A percentile compares a stretch with the other conserved stretches of the same genome.
Evolutionary conservation across 1,284 basidiomycete genomes (phyloP).

Genomic region (Fomitopsis palustris): DNA sequence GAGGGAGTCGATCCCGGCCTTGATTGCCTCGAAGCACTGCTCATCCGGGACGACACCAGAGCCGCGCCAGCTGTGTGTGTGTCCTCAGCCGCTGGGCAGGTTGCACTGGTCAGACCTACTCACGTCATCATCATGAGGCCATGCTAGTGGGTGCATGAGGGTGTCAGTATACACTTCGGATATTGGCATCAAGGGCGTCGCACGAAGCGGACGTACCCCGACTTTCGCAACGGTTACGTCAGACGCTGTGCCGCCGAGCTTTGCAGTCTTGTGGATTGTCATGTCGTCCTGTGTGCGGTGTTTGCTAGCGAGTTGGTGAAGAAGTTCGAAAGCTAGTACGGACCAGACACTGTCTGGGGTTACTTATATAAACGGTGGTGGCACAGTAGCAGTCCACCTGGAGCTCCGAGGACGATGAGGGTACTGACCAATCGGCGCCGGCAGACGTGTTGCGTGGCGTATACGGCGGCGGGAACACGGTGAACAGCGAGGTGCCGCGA

Average conservation of each 20-base stretch:
- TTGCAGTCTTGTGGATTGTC: conserved; percentile 15
- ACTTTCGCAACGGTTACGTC: conserved; percentile 32
- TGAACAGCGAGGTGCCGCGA: no score
- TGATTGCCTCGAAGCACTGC: conserved; percentile 55
- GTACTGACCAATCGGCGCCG: not conserved
- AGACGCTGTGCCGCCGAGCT: conserved; percentile 31
- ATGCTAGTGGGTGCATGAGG: conserved; percentile 21
- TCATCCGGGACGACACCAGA: conserved; percentile 44
- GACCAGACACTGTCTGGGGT: no score
- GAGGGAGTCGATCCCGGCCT: conserved; percentile 51
- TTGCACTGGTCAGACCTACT: conserved; percentile 3
- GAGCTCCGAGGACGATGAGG: not conserved
- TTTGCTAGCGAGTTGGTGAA: no score
- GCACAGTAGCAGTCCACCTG: not conserved
- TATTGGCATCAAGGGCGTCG: not conserved
- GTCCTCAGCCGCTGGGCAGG: conserved; percentile 2
- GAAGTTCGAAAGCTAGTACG: no score
- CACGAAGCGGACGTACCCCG: conserved; percentile 26
- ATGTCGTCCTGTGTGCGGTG: not conserved
- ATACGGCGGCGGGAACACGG: no score
- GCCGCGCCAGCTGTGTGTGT: conserved; percentile 22
- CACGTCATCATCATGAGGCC: conserved; percentile 53
- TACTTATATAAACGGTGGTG: no score
- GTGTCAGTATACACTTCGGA: not conserved
- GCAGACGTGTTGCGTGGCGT: no score